These are phyloP conservation scores for Gossypium longicalyx DNA, from an alignment of 345 rosid genomes.

Conservation along the genomic window DNA sequence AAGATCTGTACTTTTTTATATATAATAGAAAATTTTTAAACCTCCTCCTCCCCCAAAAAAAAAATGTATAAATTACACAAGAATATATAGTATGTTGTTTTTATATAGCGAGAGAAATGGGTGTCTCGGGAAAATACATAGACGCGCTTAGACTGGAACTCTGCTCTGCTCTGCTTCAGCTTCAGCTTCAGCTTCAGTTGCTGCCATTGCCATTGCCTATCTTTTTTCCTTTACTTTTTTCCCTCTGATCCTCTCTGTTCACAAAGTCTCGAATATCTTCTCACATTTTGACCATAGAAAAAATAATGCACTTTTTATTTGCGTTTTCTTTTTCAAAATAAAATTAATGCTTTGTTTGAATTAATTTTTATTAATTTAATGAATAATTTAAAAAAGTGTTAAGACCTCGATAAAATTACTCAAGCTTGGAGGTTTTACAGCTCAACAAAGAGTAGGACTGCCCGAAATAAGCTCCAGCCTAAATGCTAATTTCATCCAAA, in stretches of 20 bases:
- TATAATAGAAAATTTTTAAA: not conserved
- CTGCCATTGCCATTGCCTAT: not conserved
- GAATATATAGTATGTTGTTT: not conserved
- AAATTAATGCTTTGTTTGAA: not conserved
- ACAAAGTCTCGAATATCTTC: slow-evolving; percentile 17
- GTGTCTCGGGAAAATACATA: slow-evolving; percentile 26
- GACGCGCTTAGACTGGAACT: slow-evolving; percentile 14
- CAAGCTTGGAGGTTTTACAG: no score
- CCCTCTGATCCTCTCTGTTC: not conserved
- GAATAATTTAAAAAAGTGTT: no score
- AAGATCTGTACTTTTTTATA: not conserved
- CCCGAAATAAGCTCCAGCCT: no score
- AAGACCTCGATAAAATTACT: no score
- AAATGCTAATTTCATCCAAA: no score
- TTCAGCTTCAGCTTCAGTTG: not conserved
- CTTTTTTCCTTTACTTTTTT: not conserved
- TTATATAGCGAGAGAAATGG: not conserved
- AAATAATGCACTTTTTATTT: not conserved
- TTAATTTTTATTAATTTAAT: not conserved
- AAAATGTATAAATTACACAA: not conserved
- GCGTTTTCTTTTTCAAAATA: not conserved
- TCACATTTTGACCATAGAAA: slow-evolving; percentile 3
- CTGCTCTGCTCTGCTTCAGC: not conserved
- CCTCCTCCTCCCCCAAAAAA: not conserved
- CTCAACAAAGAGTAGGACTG: no score